Conservation (phyloP, 345 rosid species). For the Fremontodendron californicum region DNA sequence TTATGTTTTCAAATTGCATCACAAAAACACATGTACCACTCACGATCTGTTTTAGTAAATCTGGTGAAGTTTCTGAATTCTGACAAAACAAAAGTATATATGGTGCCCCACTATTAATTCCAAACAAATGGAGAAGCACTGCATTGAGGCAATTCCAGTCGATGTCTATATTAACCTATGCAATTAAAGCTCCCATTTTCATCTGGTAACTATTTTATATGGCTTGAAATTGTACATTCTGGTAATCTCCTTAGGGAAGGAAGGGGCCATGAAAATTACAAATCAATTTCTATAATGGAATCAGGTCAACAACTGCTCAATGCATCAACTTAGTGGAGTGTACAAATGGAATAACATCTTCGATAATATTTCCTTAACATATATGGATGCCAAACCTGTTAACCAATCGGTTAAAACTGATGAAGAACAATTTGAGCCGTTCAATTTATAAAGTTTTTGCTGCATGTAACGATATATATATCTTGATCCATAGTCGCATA, state of each 20-base stretch:
- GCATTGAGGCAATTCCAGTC: not conserved
- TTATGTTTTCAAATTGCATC: not conserved
- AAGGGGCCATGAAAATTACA: not conserved
- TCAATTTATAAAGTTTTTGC: not conserved
- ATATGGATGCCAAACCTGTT: not conserved
- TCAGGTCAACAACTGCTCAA: not conserved
- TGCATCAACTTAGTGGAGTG: not conserved
- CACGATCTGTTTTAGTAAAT: not conserved
- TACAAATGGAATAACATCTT: not conserved
- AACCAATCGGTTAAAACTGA: not conserved
- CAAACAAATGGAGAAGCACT: not conserved
- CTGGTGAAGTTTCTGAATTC: slow-evolving; percentile 1
- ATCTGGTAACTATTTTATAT: not conserved
- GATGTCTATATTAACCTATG: not conserved
- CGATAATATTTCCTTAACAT: not conserved
- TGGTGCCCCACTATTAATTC: slow-evolving; percentile 5
- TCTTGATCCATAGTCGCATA: not conserved
- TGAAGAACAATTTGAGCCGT: not conserved
- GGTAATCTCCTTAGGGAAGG: not conserved
- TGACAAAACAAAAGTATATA: slow-evolving; percentile 7
- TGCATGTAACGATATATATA: not conserved
- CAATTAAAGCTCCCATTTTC: not conserved
- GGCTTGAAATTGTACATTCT: not conserved
- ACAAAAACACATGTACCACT: slow-evolving; percentile 7
- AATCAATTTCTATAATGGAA: not conserved